Base-by-base conservation (phyloP, 768 basidiomycete species). In the Boletus subcaerulescens region DNA sequence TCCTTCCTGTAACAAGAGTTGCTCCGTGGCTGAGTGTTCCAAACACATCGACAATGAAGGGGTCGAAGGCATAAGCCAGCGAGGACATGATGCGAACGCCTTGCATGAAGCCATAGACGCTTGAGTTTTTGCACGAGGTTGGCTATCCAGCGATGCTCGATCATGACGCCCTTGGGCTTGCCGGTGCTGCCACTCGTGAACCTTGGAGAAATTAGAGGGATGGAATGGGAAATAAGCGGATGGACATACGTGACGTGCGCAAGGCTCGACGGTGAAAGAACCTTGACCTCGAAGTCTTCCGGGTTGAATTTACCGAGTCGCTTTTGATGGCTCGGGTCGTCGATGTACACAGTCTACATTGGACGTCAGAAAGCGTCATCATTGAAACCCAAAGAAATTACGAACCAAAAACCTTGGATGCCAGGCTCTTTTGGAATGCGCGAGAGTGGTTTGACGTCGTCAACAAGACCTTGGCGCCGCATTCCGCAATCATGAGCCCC, bases 41-140 rank as follows among this genome's bases (percentile, higher is more conserved):
- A 32, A 63, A 63, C 7, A 63, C 48, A 10, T 63, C 62, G n/a
- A 45, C 50, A 9, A 63, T 42, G 59, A 63, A 63, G 14, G 62
- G 62, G 29, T 63, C 71, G 24, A 71, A 72, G 3, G 67, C 64
- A 43, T 70, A 71, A 4, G 65, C 68, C 24, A 66, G 44, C 2
- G 62, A 67, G 15, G 64, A 68, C 59, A 72, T 52, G 43, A 63
- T 65, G 24, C 63, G 69, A 18, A 43, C 59, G 22, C 63, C 62
- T 45, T 55, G 57, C 5, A 26, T 45, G 57, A 66, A 70, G 17
- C 68, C 62, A 35, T 64, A 64, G 13, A 60, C 55, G 2, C 38
- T 44, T 38, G 62, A 64, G 39, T 54, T 64, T 50, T 64, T 64
- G 62, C 31, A 57, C 58, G 5, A 63, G 62, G 24, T 63, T 63